Conservation (phyloP, 768 basidiomycete species). For the Baorangia bicolor region DNA sequence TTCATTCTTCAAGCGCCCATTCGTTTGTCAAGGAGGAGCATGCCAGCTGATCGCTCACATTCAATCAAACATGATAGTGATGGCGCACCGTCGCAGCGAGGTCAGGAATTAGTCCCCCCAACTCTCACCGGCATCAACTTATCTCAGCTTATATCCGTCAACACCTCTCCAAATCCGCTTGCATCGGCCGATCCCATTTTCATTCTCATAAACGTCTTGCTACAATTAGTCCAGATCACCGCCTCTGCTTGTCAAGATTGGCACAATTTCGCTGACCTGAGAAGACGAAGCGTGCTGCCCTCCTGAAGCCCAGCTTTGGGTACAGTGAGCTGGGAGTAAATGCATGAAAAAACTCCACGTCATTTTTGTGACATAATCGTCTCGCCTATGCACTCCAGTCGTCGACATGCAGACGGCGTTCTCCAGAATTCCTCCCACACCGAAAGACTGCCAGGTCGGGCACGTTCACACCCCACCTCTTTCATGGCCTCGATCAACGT, state of each 20-base stretch:
- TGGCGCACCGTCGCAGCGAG: constrained; percentile 18
- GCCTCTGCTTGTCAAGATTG: constrained; percentile 1
- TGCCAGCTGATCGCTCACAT: constrained; percentile 6
- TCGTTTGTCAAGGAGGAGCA: not conserved
- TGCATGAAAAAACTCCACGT: not conserved
- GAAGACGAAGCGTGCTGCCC: not conserved
- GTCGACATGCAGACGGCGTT: constrained; percentile 29
- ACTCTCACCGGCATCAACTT: constrained; percentile 1
- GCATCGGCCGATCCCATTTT: constrained; percentile 16
- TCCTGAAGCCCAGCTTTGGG: not conserved
- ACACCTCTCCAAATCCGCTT: constrained; percentile 19
- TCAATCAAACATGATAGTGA: constrained; percentile 2
- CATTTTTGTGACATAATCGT: constrained; percentile 26
- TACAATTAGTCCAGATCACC: constrained; percentile 12
- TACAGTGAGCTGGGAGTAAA: not conserved
- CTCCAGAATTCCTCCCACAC: constrained; percentile 29
- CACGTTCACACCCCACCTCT: constrained; percentile 34
- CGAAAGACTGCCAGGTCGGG: constrained; percentile 16
- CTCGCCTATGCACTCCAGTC: constrained; percentile 16
- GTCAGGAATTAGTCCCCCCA: not conserved
- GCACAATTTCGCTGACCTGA: constrained; percentile 11
- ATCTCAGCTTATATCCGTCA: constrained; percentile 22
- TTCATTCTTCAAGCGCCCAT: constrained; percentile 7
- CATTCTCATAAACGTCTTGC: constrained; percentile 3
- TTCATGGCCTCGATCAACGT: constrained; percentile 22